phyloP scores from a whole-genome alignment of 371 early-diverging fungal species.

The Mucor saturninus region DNA sequence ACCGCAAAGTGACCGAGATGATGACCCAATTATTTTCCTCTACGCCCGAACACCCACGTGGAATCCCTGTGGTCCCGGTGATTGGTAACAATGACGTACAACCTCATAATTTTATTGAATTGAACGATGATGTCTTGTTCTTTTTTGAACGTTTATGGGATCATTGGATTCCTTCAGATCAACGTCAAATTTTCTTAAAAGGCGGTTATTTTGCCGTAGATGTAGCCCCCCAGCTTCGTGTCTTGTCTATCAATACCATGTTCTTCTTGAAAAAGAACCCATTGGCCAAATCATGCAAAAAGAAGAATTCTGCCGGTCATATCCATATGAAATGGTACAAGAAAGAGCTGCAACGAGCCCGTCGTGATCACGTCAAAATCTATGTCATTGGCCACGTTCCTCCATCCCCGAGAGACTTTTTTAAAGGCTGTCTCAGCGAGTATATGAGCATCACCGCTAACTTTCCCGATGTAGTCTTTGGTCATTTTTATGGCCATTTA shows the following conservation, averaged over 20 bases:
- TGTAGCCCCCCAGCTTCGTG: slow-evolving; percentile 51
- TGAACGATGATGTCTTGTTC: slow-evolving; percentile 24
- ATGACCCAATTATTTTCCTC: slow-evolving; percentile 32
- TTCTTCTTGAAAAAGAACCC: slow-evolving; percentile 73
- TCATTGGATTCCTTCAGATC: slow-evolving; percentile 60
- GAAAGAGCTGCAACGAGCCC: slow-evolving; percentile 53
- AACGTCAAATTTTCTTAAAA: slow-evolving; percentile 56
- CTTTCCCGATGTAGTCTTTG: slow-evolving; percentile 64
- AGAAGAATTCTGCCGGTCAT: slow-evolving; percentile 54
- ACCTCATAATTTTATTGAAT: slow-evolving; percentile 63
- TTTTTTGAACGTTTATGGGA: slow-evolving; percentile 60
- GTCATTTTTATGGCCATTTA: slow-evolving; percentile 80
- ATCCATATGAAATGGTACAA: slow-evolving; percentile 75
- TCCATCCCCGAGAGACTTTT: slow-evolving; percentile 67
- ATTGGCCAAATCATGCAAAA: slow-evolving; percentile 66
- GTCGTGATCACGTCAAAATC: slow-evolving; percentile 34
- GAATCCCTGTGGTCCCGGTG: slow-evolving; percentile 59
- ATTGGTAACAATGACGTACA: slow-evolving; percentile 84
- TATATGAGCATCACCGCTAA: slow-evolving; percentile 62
- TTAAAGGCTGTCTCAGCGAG: slow-evolving; percentile 58
- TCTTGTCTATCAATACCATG: slow-evolving; percentile 74
- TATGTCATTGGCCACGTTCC: slow-evolving; percentile 79
- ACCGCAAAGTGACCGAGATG: slow-evolving; percentile 27
- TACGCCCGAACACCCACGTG: background rate
- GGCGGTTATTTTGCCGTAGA: slow-evolving; percentile 77